Evolutionary conservation across 1,139 yeast genomes (phyloP).

Genomic region (Neolecta irregularis): DNA sequence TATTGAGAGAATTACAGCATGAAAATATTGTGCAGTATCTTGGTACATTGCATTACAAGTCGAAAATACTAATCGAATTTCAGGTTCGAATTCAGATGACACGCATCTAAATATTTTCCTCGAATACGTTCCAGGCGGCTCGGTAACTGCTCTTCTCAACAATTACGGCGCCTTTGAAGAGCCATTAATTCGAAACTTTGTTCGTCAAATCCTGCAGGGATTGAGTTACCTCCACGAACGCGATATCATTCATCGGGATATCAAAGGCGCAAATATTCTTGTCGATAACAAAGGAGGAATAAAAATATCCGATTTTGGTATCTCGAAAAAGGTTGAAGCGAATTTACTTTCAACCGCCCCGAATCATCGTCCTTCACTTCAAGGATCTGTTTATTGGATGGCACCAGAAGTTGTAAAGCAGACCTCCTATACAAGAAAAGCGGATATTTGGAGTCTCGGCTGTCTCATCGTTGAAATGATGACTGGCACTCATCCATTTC

Average conservation of each 20-base stretch:
- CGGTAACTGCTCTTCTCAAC: constrained; percentile 70
- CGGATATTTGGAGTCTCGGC: constrained; percentile 93
- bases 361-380: constrained; percentile 67
- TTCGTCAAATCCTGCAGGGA: constrained; percentile 72
- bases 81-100: constrained; percentile 61
- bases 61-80: constrained; percentile 78
- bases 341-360: constrained; percentile 18
- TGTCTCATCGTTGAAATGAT: constrained; percentile 86
- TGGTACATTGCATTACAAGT: constrained; percentile 67
- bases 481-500: constrained; percentile 88
- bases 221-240: constrained; percentile 64
- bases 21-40: constrained; percentile 82
- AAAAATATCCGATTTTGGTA: constrained; percentile 87
- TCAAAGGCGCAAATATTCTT: constrained; percentile 81
- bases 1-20: constrained; percentile 68
- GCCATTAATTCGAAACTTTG: constrained; percentile 67
- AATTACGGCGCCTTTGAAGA: constrained; percentile 89
- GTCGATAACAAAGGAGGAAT: constrained; percentile 85
- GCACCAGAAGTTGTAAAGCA: constrained; percentile 95
- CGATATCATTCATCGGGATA: constrained; percentile 78
- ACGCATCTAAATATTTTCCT: constrained; percentile 63
- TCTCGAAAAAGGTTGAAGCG: constrained; percentile 56
- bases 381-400: constrained; percentile 97
- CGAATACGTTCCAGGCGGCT: constrained; percentile 95
- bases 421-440: constrained; percentile 72